Percentiles rank a stretch among this genome's conserved stretches.
Conservation (phyloP, 2,329 filamentous ascomycete genomes). For the Microdochium bolleyi region DNA sequence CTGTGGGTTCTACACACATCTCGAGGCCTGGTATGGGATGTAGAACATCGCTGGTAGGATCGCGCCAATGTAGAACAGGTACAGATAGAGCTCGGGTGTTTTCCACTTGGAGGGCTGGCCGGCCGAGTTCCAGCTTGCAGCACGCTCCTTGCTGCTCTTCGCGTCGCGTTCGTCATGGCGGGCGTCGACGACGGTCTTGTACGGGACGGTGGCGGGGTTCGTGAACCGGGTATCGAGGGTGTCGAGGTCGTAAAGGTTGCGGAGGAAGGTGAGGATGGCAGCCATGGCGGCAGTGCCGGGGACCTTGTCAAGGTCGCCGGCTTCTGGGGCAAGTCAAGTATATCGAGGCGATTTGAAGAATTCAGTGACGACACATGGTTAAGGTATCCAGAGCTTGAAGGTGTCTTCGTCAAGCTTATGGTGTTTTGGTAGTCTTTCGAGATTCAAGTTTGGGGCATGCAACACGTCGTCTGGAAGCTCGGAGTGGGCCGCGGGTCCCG, state of each 20-base stretch:
- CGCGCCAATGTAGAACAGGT: slow-evolving; percentile 60
- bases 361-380: too few relatives aligned
- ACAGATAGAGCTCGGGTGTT: slow-evolving; percentile 78
- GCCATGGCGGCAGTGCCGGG: not conserved
- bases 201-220: slow-evolving; percentile 60
- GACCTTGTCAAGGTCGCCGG: not conserved
- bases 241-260: slow-evolving; percentile 55
- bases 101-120: slow-evolving; percentile 69
- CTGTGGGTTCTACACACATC: slow-evolving; percentile 41
- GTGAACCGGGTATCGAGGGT: slow-evolving; percentile 58
- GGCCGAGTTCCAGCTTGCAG: slow-evolving; percentile 32
- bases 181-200: slow-evolving; percentile 47
- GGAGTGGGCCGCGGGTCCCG: too few relatives aligned
- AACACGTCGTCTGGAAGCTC: too few relatives aligned
- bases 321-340: not conserved
- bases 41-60: slow-evolving; percentile 85
- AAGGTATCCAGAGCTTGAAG: too few relatives aligned
- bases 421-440: too few relatives aligned
- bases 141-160: slow-evolving; percentile 26
- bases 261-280: slow-evolving; percentile 27
- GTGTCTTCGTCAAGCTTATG: too few relatives aligned
- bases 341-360: too few relatives aligned
- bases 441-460: too few relatives aligned
- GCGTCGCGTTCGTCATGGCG: slow-evolving; percentile 30
- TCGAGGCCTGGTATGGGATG: slow-evolving; percentile 77